A percentile compares a stretch with the other conserved stretches of the same genome.
These are phyloP conservation scores for Stagonosporopsis chrysanthemi DNA, from an alignment of 2,329 filamentous ascomycete genomes.

Conservation along the genomic window DNA sequence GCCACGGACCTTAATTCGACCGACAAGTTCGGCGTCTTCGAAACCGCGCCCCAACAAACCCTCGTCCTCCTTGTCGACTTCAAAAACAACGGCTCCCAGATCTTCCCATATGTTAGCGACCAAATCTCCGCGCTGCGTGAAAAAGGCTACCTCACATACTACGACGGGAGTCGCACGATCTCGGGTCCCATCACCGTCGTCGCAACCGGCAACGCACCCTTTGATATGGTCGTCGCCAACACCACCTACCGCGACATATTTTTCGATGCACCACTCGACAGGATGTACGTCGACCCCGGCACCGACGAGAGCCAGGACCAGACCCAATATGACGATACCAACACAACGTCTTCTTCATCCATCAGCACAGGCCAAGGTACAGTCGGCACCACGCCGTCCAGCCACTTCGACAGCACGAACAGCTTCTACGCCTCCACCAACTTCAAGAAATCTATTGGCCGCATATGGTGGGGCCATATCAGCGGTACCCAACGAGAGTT, in stretches of 20 bases:
- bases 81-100: constrained; percentile 49
- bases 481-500: constrained; percentile 54
- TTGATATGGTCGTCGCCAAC: constrained; percentile 56
- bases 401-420: constrained; percentile 58
- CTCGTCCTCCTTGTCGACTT: constrained; percentile 63
- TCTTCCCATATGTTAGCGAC: constrained; percentile 48
- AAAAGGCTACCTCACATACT: constrained; percentile 60
- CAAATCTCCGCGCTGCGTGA: constrained; percentile 59
- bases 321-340: constrained; percentile 9
- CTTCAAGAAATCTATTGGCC: constrained; percentile 63
- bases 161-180: constrained; percentile 54
- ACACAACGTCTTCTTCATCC: not conserved
- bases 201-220: constrained; percentile 62
- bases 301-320: constrained; percentile 4
- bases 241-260: constrained; percentile 62
- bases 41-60: constrained; percentile 57
- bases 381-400: constrained; percentile 49
- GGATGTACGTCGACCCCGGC: constrained; percentile 44
- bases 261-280: constrained; percentile 60
- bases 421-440: constrained; percentile 72
- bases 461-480: constrained; percentile 57
- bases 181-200: constrained; percentile 60
- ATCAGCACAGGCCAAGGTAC: constrained; percentile 53
- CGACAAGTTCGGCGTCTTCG: constrained; percentile 58
- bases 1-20: constrained; percentile 23